Conservation (phyloP, 495 filamentous ascomycete genomes). For the Aspergillus cristatus region DNA sequence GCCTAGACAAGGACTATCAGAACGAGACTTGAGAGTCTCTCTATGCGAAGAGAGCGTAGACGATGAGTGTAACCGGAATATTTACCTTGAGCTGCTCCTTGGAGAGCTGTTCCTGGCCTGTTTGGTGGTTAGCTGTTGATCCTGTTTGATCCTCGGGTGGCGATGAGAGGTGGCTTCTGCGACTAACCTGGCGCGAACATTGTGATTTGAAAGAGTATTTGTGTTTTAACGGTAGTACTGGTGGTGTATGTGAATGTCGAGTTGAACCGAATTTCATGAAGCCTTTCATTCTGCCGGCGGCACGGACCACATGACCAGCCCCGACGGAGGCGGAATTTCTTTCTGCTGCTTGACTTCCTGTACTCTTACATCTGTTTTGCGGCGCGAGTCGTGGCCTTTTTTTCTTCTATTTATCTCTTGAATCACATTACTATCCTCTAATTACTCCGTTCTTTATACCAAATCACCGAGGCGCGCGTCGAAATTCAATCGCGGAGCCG, state of each 20-base stretch:
- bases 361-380: conserved; percentile 1
- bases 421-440: background rate
- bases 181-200: conserved; percentile 40
- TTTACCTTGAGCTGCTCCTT: conserved; percentile 39
- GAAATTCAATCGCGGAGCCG: background rate
- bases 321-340: conserved; percentile 13
- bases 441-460: too few species aligned
- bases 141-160: too few species aligned
- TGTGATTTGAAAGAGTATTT: conserved; percentile 8
- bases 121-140: background rate
- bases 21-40: background rate
- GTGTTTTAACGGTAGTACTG: background rate
- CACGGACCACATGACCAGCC: conserved; percentile 3
- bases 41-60: background rate
- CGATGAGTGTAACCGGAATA: too few species aligned
- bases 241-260: background rate
- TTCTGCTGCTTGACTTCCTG: background rate
- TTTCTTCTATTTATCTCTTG: background rate
- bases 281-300: conserved; percentile 9
- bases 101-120: conserved; percentile 39
- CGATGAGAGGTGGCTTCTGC: too few species aligned
- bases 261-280: background rate
- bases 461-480: too few species aligned
- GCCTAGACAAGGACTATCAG: conserved; percentile 31
- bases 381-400: conserved; percentile 1